Conservation (phyloP, 768 basidiomycete genomes). For the Trametes villosa region DNA sequence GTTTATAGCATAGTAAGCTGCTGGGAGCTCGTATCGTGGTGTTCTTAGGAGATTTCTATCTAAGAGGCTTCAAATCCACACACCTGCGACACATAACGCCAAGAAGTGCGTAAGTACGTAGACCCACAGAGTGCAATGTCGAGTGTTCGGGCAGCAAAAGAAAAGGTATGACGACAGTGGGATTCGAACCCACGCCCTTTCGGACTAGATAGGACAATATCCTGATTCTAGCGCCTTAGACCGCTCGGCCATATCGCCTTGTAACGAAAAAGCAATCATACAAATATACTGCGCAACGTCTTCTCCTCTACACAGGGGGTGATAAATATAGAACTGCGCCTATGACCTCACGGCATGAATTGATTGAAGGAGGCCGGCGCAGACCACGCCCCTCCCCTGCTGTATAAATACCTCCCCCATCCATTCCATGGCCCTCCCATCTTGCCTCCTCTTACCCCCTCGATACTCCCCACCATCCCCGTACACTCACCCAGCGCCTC, state of each 20-base stretch:
- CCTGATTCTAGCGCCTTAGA: conserved; percentile 30
- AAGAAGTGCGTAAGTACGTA: no score
- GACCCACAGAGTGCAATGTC: no score
- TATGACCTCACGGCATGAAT: conserved; percentile 20
- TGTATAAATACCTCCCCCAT: conserved; percentile 10
- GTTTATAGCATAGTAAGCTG: no score
- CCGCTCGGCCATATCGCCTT: conserved; percentile 27
- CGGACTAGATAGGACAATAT: conserved; percentile 51
- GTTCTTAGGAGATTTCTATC: no score
- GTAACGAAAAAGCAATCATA: background rate
- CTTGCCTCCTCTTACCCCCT: background rate
- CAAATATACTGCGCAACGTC: no score
- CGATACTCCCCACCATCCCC: background rate
- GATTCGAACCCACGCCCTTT: conserved; percentile 58
- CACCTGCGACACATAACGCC: no score
- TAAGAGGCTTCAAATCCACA: no score
- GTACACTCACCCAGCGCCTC: conserved; percentile 1
- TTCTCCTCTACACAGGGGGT: background rate
- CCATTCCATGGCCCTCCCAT: background rate
- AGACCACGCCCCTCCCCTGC: conserved; percentile 2
- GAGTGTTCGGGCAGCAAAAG: no score
- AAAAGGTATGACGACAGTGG: conserved; percentile 38
- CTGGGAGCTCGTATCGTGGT: no score
- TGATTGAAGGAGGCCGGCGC: background rate
- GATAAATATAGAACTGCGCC: conserved; percentile 14